phyloP scores from a whole-genome alignment of 768 basidiomycete genomes.

The Xanthoconium stramineum region DNA sequence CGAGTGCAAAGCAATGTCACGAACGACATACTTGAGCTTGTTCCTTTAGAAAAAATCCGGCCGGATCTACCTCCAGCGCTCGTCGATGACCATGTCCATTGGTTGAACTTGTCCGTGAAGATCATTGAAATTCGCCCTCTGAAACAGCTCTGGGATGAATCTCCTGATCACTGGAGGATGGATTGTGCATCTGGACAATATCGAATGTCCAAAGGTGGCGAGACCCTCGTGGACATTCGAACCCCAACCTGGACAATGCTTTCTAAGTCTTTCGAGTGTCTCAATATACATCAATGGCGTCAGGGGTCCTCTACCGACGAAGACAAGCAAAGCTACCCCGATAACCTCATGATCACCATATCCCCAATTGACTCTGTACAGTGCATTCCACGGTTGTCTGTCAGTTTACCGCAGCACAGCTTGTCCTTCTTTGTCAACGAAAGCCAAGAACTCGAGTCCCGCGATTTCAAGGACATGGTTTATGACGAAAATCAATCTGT shows the following conservation, averaged over 20 bases:
- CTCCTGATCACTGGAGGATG: slow-evolving; percentile 20
- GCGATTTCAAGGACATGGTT: background rate
- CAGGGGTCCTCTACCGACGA: no score
- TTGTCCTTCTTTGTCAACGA: background rate
- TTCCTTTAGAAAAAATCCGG: slow-evolving; percentile 12
- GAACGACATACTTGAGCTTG: slow-evolving; percentile 9
- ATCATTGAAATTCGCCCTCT: slow-evolving; percentile 25
- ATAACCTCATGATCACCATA: background rate
- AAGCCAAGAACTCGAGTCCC: background rate
- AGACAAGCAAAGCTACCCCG: no score
- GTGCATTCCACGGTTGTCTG: background rate
- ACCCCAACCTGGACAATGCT: background rate
- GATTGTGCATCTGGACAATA: background rate
- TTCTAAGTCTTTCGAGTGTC: background rate
- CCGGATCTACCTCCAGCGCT: slow-evolving; percentile 19
- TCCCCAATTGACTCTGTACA: background rate
- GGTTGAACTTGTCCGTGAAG: slow-evolving; percentile 16
- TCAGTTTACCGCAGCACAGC: background rate
- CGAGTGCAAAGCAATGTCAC: background rate
- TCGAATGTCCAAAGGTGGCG: background rate
- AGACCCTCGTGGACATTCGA: slow-evolving; percentile 19
- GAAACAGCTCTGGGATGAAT: slow-evolving; percentile 15
- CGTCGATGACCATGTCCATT: slow-evolving; percentile 18
- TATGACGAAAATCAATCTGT: background rate
- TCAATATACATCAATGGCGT: no score